Percentiles rank a stretch among this genome's conserved stretches.
These are phyloP conservation scores for Parascedosporium putredinis DNA, from an alignment of 2,329 filamentous ascomycete species.

Conservation along the genomic window DNA sequence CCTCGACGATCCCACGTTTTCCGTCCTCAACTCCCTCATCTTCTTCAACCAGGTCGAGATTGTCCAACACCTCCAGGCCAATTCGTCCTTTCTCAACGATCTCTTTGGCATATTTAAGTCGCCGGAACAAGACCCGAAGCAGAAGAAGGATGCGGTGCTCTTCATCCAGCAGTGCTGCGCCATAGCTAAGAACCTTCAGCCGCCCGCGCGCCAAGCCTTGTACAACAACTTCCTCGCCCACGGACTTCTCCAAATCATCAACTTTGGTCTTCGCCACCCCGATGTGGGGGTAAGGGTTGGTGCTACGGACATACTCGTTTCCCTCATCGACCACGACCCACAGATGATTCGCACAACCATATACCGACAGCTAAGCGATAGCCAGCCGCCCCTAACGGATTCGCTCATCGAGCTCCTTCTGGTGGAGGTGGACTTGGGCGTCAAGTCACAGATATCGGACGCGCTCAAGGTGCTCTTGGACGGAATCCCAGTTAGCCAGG, in stretches of 20 bases:
- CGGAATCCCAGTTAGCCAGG: slow-evolving; percentile 32
- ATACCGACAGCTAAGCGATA: slow-evolving; percentile 82
- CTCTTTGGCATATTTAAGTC: slow-evolving; percentile 77
- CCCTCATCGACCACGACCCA: slow-evolving; percentile 91
- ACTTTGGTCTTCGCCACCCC: slow-evolving; percentile 76
- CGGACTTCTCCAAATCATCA: slow-evolving; percentile 81
- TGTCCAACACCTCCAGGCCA: slow-evolving; percentile 83
- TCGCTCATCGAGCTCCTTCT: slow-evolving; percentile 86
- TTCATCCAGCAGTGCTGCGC: slow-evolving; percentile 95
- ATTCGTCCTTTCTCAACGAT: slow-evolving; percentile 67
- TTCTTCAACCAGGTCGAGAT: slow-evolving; percentile 99
- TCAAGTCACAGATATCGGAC: slow-evolving; percentile 92
- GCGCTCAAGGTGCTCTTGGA: slow-evolving; percentile 90
- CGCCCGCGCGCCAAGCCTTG: slow-evolving; percentile 65
- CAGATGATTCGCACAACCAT: slow-evolving; percentile 90
- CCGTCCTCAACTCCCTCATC: slow-evolving; percentile 91
- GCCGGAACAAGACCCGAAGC: slow-evolving; percentile 51
- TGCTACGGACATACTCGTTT: slow-evolving; percentile 85
- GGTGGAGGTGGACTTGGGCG: slow-evolving; percentile 83
- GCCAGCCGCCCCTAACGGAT: slow-evolving; percentile 76
- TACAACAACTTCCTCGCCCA: slow-evolving; percentile 86
- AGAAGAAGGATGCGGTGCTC: slow-evolving; percentile 86
- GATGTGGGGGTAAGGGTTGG: slow-evolving; percentile 82
- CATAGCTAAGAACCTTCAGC: slow-evolving; percentile 90
- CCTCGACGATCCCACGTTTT: slow-evolving; percentile 94